These are phyloP conservation scores for Hemisphaericaspora nanyangensis DNA, from an alignment of 805 yeast genomes.

Conservation along the genomic window DNA sequence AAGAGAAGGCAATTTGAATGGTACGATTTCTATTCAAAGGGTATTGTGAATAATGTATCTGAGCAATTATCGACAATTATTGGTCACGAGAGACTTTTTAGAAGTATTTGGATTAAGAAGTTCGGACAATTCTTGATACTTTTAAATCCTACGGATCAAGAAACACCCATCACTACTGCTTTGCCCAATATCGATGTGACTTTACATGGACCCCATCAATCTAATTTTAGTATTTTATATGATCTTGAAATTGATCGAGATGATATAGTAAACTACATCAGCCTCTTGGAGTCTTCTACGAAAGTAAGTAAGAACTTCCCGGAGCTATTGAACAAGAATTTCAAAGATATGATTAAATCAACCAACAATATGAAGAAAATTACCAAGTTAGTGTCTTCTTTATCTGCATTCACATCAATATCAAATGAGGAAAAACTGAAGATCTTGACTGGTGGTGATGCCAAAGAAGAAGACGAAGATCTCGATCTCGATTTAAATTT, in stretches of 20 bases:
- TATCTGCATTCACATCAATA: slow-evolving; percentile 24
- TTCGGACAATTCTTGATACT: slow-evolving; percentile 44
- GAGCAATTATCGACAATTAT: slow-evolving; percentile 57
- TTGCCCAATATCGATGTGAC: slow-evolving; percentile 37
- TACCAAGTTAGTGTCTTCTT: slow-evolving; percentile 27
- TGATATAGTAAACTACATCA: slow-evolving; percentile 28
- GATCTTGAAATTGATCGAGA: slow-evolving; percentile 31
- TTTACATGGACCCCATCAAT: slow-evolving; percentile 19
- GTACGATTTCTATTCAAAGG: slow-evolving; percentile 41
- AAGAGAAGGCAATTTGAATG: slow-evolving; percentile 56
- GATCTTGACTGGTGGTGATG: slow-evolving; percentile 6
- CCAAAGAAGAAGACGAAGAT: slow-evolving; percentile 15
- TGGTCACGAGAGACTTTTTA: slow-evolving; percentile 51
- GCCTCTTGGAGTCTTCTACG: slow-evolving; percentile 20
- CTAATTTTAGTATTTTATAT: slow-evolving; percentile 30
- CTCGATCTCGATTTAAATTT: slow-evolving; percentile 35
- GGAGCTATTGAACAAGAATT: slow-evolving; percentile 39
- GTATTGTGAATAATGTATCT: slow-evolving; percentile 41
- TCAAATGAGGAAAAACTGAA: slow-evolving; percentile 16
- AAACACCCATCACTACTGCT: background rate
- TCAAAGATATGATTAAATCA: slow-evolving; percentile 41
- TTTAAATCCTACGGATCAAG: slow-evolving; percentile 12
- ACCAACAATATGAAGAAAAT: slow-evolving; percentile 35
- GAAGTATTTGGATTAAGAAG: slow-evolving; percentile 61
- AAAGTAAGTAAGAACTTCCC: slow-evolving; percentile 25